These are phyloP conservation scores for Zalaria obscura DNA, from an alignment of 2,329 filamentous ascomycete genomes.

Conservation along the genomic window DNA sequence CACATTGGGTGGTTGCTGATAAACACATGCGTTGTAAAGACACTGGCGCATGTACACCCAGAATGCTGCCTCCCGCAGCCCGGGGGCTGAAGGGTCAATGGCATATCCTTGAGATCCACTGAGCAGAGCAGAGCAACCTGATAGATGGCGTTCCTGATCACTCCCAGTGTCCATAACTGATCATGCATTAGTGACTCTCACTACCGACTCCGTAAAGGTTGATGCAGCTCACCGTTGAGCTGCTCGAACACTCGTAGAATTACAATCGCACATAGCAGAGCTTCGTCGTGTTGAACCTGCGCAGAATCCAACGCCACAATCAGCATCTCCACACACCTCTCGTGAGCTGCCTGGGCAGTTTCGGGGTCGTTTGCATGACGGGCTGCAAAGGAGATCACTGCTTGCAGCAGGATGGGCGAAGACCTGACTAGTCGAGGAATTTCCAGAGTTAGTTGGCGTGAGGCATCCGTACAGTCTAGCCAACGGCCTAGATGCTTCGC, in stretches of 20 bases:
- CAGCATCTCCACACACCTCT: constrained; percentile 1
- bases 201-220: no score
- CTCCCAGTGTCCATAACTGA: background rate
- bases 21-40: no score
- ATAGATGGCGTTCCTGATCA: background rate
- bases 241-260: constrained; percentile 12
- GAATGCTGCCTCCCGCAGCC: no score
- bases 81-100: no score
- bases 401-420: constrained; percentile 1
- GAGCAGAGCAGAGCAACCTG: background rate
- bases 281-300: background rate
- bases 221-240: constrained; percentile 9
- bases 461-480: constrained; percentile 1
- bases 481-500: constrained; percentile 1
- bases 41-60: no score
- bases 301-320: background rate
- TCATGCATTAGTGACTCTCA: background rate
- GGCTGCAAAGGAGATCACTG: background rate
- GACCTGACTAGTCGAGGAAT: background rate
- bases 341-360: constrained; percentile 1
- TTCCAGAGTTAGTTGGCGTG: background rate
- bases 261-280: constrained; percentile 10
- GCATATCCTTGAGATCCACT: no score
- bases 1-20: no score
- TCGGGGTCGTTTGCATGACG: background rate